Base-by-base conservation (phyloP, 139 green algal species). In the Klebsormidium nitens region DNA sequence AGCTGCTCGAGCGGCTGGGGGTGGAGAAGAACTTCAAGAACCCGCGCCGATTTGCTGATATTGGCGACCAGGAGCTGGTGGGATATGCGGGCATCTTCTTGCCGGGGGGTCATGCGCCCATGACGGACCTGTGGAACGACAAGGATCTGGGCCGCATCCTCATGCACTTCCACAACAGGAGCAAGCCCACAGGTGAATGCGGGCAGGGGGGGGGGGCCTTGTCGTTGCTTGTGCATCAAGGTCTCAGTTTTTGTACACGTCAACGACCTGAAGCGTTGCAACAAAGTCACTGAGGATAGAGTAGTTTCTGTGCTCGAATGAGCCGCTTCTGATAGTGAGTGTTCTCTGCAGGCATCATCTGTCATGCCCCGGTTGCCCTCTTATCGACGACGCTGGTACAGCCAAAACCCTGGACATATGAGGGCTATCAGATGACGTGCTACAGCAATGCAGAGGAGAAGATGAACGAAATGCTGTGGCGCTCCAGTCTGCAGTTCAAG, bases 91-190 rank as follows among this genome's bases (percentile, higher is more conserved):
- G 65, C 28, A 19, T 73, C 49, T 44, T 73, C 26, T 4, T 73
- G 14, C 65, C 65, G 17, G 65, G 65, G 49, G 65, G 65, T 73
- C 38, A 73, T 38, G 65, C 65, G 8, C 65, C 65, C 14, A 73
- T 73, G 65, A 44, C 49, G 19, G 49, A 73, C 48, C 37, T 73
- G 5, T 73, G 65, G 65, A 66, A 73, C n/a, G 65, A 73, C 48
- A n/a, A 5, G 5, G 49, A 73, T 28, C 65, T 73, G 5, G 65
- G 65, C 46, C 65, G 65, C 49, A 73, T 73, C 37, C 65, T 73
- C 28, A 11, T 73, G 14, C 65, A 73, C 65, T 73, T 73, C 65
- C 65, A 73, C 56, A 55, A 73, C 5, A 4, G 28, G 5, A 42
- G 8, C 28, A 73, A 73, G 65, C 65, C 65, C 36, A 73, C 65